phyloP scores from a whole-genome alignment of 1,284 basidiomycete genomes.

The Sanghuangporus sanghuang region DNA sequence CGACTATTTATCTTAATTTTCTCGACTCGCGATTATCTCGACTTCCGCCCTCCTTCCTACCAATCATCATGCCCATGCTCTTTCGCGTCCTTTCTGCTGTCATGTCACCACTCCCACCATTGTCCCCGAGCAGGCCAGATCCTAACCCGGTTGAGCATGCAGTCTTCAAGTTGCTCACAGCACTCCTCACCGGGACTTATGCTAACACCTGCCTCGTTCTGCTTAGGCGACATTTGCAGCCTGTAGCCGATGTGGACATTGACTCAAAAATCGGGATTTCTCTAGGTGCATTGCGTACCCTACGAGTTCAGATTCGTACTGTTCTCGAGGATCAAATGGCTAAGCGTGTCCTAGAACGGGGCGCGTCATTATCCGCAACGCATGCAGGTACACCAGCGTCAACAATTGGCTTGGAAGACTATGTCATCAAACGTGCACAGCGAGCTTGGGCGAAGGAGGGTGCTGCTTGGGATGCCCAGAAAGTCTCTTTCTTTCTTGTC shows the following conservation, averaged over 20 bases:
- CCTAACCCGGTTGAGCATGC: conserved; percentile 39
- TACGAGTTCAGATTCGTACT: conserved; percentile 60
- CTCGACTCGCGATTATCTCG: conserved; percentile 53
- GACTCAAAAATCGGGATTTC: conserved; percentile 40
- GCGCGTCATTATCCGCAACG: conserved; percentile 47
- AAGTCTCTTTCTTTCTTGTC: conserved; percentile 49
- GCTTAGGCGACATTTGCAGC: conserved; percentile 46
- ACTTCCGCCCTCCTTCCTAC: conserved; percentile 48
- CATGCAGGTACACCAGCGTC: conserved; percentile 53
- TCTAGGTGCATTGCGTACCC: conserved; percentile 59
- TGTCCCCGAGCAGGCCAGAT: conserved; percentile 37
- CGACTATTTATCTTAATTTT: conserved; percentile 58
- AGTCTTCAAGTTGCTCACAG: conserved; percentile 49
- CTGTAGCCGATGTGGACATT: conserved; percentile 25
- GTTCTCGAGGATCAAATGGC: conserved; percentile 57
- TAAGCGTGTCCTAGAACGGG: conserved; percentile 52
- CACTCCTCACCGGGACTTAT: conserved; percentile 60
- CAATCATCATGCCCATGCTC: conserved; percentile 58
- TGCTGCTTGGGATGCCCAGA: conserved; percentile 54
- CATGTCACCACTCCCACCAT: conserved; percentile 56
- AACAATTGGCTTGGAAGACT: conserved; percentile 47
- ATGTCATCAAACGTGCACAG: conserved; percentile 65
- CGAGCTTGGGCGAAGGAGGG: conserved; percentile 66
- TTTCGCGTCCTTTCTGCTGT: conserved; percentile 63
- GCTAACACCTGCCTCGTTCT: conserved; percentile 56